Evolutionary conservation across 192 early-diverging fungal species (phyloP).

Genomic region (Mortierella antarctica): DNA sequence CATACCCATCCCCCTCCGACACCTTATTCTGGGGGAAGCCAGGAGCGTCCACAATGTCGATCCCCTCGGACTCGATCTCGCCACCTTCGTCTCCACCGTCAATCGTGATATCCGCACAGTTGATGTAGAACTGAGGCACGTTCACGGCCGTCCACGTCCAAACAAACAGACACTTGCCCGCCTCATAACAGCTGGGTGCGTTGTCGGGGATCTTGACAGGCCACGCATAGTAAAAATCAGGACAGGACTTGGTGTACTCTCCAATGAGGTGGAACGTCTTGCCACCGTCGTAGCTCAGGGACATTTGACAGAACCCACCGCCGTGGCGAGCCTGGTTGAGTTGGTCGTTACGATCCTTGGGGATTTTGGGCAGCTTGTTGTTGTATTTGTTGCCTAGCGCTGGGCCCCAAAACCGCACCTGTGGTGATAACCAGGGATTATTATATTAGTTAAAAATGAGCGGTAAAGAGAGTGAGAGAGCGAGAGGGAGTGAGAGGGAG

Average conservation of each 20-base stretch:
- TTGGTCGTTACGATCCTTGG: background rate
- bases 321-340: slow-evolving; percentile 66
- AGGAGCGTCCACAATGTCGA: slow-evolving; percentile 23
- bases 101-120: slow-evolving; percentile 77
- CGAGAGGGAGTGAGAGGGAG: background rate
- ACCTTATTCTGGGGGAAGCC: slow-evolving; percentile 1
- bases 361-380: background rate
- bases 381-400: background rate
- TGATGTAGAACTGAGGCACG: slow-evolving; percentile 80
- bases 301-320: slow-evolving; percentile 75
- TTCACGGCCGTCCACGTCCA: slow-evolving; percentile 74
- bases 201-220: slow-evolving; percentile 53
- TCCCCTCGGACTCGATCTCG: slow-evolving; percentile 21
- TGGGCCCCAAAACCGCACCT: slow-evolving; percentile 49
- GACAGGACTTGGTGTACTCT: slow-evolving; percentile 46
- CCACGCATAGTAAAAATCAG: slow-evolving; percentile 54
- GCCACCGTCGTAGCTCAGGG: slow-evolving; percentile 71
- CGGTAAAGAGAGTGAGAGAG: background rate
- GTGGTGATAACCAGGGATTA: background rate
- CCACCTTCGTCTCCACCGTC: slow-evolving; percentile 28
- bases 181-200: slow-evolving; percentile 28
- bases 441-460: background rate
- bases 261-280: slow-evolving; percentile 60
- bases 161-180: slow-evolving; percentile 50
- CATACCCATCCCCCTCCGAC: slow-evolving; percentile 17